These are phyloP conservation scores for Monilinia vaccinii-corymbosi DNA, from an alignment of 2,329 filamentous ascomycete species.

Conservation along the genomic window DNA sequence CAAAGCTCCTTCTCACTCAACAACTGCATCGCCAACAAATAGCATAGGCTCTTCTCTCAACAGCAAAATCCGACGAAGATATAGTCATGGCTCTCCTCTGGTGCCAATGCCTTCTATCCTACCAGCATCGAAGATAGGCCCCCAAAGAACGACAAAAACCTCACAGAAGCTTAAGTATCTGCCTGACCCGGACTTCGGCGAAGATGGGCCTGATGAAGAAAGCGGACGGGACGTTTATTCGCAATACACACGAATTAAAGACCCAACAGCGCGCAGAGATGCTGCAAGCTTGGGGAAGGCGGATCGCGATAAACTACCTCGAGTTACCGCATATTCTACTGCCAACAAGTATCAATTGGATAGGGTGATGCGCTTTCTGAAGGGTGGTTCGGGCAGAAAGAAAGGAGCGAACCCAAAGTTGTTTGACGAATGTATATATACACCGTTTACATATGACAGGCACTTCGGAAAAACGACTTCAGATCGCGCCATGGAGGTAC, in stretches of 20 bases:
- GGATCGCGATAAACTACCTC: slow-evolving; percentile 74
- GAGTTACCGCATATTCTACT: slow-evolving; percentile 95
- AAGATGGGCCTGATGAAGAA: slow-evolving; percentile 74
- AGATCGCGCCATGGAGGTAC: slow-evolving; percentile 22
- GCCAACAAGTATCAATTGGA: slow-evolving; percentile 89
- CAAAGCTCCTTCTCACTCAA: slow-evolving; percentile 10
- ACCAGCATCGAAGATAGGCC: slow-evolving; percentile 65
- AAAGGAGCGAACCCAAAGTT: slow-evolving; percentile 79
- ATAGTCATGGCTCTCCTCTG: slow-evolving; percentile 58
- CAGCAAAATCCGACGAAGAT: slow-evolving; percentile 76
- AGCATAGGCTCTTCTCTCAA: slow-evolving; percentile 70
- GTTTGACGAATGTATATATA: slow-evolving; percentile 97
- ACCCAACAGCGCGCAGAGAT: slow-evolving; percentile 84
- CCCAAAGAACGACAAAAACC: slow-evolving; percentile 89
- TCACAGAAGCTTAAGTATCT: slow-evolving; percentile 96
- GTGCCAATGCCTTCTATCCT: slow-evolving; percentile 28
- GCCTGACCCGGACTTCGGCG: slow-evolving; percentile 76
- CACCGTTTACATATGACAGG: slow-evolving; percentile 74
- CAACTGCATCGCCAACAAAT: slow-evolving; percentile 26
- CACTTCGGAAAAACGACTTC: slow-evolving; percentile 26
- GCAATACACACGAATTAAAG: slow-evolving; percentile 95
- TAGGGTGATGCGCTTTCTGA: slow-evolving; percentile 80
- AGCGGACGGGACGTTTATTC: slow-evolving; percentile 93
- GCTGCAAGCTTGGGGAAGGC: slow-evolving; percentile 89
- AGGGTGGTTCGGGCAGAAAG: slow-evolving; percentile 62